Evolutionary conservation across 2,329 filamentous ascomycete genomes (phyloP).

Genomic region (Trichoderma asperellum): DNA sequence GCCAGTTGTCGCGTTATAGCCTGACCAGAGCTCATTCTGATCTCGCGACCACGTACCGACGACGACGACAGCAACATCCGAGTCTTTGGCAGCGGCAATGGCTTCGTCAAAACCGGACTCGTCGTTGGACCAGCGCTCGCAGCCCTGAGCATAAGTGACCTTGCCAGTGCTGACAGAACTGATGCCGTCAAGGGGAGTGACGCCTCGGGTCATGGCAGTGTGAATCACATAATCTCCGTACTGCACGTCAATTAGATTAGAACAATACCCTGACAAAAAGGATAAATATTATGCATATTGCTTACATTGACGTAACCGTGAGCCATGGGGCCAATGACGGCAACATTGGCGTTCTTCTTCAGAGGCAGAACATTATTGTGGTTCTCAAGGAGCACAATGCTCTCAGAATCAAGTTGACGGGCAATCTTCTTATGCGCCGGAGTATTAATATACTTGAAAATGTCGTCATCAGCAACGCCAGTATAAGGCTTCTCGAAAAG

Average conservation of each 20-base stretch:
- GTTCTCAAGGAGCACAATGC: constrained; percentile 17
- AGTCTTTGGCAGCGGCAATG: constrained; percentile 9
- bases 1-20: constrained; percentile 3
- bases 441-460: constrained; percentile 14
- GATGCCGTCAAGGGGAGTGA: constrained; percentile 18
- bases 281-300: not conserved
- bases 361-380: constrained; percentile 1
- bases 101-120: constrained; percentile 20
- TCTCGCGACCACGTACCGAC: constrained; percentile 10
- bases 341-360: constrained; percentile 15
- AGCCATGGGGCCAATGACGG: constrained; percentile 13
- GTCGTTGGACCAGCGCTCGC: constrained; percentile 18
- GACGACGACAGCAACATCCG: constrained; percentile 8
- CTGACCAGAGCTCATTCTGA: constrained; percentile 15
- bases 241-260: not conserved
- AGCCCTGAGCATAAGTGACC: constrained; percentile 8
- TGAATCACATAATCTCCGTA: constrained; percentile 22
- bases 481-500: constrained; percentile 15
- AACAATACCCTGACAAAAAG: not conserved
- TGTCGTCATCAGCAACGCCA: constrained; percentile 10
- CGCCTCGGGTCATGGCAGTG: constrained; percentile 20
- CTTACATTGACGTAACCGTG: constrained; percentile 12
- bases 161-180: constrained; percentile 14
- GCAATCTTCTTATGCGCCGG: constrained; percentile 11
- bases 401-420: constrained; percentile 10